These are phyloP conservation scores for Chlorella sp. DNA, from an alignment of 139 green algal genomes.

Conservation along the genomic window DNA sequence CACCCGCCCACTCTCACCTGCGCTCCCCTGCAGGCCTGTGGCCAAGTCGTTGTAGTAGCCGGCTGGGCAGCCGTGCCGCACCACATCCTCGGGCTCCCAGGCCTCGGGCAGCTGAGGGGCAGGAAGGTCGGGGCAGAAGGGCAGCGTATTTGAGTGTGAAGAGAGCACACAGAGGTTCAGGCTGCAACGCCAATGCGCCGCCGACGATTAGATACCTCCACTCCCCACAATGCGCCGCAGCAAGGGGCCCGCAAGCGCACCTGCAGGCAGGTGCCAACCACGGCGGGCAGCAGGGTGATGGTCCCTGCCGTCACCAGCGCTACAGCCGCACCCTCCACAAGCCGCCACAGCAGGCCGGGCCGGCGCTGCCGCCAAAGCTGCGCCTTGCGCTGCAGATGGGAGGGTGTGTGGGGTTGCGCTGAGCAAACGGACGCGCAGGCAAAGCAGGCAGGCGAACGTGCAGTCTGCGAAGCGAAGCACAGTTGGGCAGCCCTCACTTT, in stretches of 20 bases:
- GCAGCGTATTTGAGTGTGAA: background rate
- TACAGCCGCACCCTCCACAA: constrained; percentile 39
- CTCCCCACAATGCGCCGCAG: no score
- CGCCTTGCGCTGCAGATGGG: constrained; percentile 2
- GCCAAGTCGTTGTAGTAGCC: constrained; percentile 88
- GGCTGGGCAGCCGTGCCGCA: constrained; percentile 47
- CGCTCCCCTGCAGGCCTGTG: constrained; percentile 77
- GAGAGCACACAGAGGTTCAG: background rate
- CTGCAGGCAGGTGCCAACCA: constrained; percentile 47
- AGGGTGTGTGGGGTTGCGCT: no score
- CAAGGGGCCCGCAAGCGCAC: background rate
- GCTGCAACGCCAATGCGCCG: no score
- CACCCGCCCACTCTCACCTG: background rate
- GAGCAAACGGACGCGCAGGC: no score
- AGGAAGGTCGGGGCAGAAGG: background rate
- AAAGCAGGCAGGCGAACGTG: no score
- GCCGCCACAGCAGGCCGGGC: constrained; percentile 31
- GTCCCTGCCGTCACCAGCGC: constrained; percentile 2
- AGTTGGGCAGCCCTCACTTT: constrained; percentile 45
- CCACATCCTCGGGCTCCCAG: constrained; percentile 36
- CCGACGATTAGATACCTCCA: no score
- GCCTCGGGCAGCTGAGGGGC: constrained; percentile 27
- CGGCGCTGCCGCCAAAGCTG: constrained; percentile 53
- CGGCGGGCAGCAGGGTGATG: constrained; percentile 10
- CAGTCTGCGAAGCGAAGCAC: no score